Conservation (phyloP, 768 basidiomycete genomes). For the Suillus spraguei region DNA sequence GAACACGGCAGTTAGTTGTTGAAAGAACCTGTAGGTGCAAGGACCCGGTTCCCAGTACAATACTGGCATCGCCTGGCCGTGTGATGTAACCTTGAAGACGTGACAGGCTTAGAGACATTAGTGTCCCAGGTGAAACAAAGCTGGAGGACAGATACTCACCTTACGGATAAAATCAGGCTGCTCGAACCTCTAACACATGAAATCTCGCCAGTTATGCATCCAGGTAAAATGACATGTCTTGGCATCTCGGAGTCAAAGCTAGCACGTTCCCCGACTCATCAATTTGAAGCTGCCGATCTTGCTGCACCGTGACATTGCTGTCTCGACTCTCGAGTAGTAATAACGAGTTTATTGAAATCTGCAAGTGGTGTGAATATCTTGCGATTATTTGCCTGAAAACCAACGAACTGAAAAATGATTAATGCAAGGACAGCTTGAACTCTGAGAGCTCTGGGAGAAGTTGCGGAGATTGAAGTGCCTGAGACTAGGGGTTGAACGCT, state of each 20-base stretch:
- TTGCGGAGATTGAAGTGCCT: background rate
- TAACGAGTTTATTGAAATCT: background rate
- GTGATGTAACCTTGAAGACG: background rate
- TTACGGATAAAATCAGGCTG: background rate
- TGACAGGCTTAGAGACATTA: background rate
- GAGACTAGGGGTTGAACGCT: no score
- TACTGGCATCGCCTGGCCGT: background rate
- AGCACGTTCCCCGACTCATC: background rate
- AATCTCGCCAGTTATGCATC: background rate
- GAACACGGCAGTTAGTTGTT: background rate
- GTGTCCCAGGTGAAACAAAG: background rate
- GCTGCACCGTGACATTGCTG: background rate
- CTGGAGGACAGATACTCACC: background rate
- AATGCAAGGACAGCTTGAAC: background rate
- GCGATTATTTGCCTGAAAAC: background rate
- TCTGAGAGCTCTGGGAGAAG: background rate
- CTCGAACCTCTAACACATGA: background rate
- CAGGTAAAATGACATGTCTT: background rate
- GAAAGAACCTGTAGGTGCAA: background rate
- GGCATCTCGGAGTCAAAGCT: background rate
- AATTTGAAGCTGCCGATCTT: background rate
- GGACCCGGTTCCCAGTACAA: background rate
- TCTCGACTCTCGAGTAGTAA: background rate
- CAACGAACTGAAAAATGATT: background rate
- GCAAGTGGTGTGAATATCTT: background rate